These are phyloP conservation scores for Wickerhamiella domercqiae DNA, from an alignment of 805 yeast genomes.

Conservation along the genomic window DNA sequence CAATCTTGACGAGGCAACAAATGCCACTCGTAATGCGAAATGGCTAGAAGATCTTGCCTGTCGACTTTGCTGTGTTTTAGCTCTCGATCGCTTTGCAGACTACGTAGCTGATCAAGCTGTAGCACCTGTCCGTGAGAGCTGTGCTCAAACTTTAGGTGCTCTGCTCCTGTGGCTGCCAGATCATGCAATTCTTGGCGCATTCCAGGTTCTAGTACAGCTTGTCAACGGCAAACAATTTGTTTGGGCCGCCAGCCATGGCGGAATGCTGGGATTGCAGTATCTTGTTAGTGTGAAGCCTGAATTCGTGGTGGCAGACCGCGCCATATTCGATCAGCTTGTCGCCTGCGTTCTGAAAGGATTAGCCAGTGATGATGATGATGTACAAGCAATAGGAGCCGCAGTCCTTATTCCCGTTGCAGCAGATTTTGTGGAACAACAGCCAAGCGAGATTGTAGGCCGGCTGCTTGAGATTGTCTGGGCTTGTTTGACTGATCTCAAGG, in stretches of 20 bases:
- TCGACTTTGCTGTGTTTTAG: conserved; percentile 68
- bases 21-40: conserved; percentile 44
- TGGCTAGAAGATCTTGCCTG: conserved; percentile 82
- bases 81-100: conserved; percentile 91
- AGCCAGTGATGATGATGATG: conserved; percentile 70
- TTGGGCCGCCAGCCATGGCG: conserved; percentile 99
- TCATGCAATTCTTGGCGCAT: conserved; percentile 40
- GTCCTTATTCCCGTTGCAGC: conserved; percentile 78
- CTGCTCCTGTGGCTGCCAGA: conserved; percentile 56
- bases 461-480: conserved; percentile 72
- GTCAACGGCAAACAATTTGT: conserved; percentile 41
- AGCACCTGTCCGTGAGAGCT: conserved; percentile 95
- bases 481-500: conserved; percentile 67
- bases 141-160: conserved; percentile 90
- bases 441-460: conserved; percentile 28
- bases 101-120: conserved; percentile 94
- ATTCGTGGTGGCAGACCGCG: conserved; percentile 42
- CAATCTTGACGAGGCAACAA: conserved; percentile 46
- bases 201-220: conserved; percentile 47
- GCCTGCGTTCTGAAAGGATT: conserved; percentile 79
- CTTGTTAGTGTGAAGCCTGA: conserved; percentile 81
- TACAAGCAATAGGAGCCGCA: conserved; percentile 92
- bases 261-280: conserved; percentile 82
- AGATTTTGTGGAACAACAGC: conserved; percentile 61
- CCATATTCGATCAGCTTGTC: conserved; percentile 54